These are phyloP conservation scores for Backusella mclennaniae DNA, from an alignment of 192 early-diverging fungal species.

Conservation along the genomic window DNA sequence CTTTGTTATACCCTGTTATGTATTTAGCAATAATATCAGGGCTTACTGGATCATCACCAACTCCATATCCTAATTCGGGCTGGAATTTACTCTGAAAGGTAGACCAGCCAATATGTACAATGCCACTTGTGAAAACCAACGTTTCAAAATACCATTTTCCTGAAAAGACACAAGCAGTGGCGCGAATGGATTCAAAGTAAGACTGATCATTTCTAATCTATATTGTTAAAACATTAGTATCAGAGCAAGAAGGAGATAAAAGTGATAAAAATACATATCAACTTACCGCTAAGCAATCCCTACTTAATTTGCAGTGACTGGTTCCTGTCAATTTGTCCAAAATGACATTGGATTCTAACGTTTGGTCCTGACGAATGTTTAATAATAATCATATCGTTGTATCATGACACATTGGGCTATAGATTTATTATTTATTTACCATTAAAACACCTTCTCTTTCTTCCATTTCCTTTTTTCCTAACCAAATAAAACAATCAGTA, in stretches of 20 bases:
- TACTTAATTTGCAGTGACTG: conserved; percentile 48
- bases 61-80: conserved; percentile 73
- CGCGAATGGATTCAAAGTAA: conserved; percentile 71
- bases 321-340: conserved; percentile 51
- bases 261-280: neutral
- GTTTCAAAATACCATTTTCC: conserved; percentile 78
- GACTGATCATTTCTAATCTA: conserved; percentile 72
- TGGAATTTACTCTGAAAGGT: conserved; percentile 56
- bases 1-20: neutral
- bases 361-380: neutral
- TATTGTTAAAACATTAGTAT: neutral
- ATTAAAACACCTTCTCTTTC: neutral
- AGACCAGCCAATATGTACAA: conserved; percentile 83
- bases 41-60: conserved; percentile 62
- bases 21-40: neutral
- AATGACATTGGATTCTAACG: conserved; percentile 38
- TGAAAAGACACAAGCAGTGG: conserved; percentile 45
- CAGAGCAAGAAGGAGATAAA: neutral
- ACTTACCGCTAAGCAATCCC: conserved; percentile 43
- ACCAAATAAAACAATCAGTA: neutral
- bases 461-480: neutral
- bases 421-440: neutral
- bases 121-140: conserved; percentile 59
- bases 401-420: neutral
- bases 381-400: neutral